These are phyloP conservation scores for Aspergillus phoenicis DNA, from an alignment of 2,329 filamentous ascomycete genomes.

Conservation along the genomic window DNA sequence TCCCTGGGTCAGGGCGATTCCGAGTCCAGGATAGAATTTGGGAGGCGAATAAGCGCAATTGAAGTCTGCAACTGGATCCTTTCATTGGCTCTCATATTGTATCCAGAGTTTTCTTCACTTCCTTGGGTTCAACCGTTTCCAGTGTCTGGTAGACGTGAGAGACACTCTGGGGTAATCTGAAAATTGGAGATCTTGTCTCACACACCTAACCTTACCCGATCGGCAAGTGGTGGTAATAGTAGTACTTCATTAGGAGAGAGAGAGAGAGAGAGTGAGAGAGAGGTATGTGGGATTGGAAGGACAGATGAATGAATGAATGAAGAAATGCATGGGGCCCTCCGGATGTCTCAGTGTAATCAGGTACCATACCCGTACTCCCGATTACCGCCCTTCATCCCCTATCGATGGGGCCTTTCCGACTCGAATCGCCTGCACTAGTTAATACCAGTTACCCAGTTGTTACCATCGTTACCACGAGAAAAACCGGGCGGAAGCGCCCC, in stretches of 20 bases:
- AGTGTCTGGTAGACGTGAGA: background rate
- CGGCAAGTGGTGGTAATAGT: background rate
- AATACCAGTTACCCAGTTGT: background rate
- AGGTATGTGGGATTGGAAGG: background rate
- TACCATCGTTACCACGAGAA: background rate
- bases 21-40: constrained; percentile 8
- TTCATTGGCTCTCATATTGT: background rate
- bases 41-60: constrained; percentile 10
- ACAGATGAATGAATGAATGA: background rate
- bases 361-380: constrained; percentile 4
- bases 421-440: constrained; percentile 3
- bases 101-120: background rate
- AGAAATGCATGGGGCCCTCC: background rate
- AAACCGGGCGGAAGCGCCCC: constrained; percentile 4
- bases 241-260: background rate
- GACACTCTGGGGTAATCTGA: background rate
- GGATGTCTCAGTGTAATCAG: constrained; percentile 5
- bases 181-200: background rate
- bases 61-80: background rate
- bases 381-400: constrained; percentile 10
- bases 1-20: constrained; percentile 16
- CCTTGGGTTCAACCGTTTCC: background rate
- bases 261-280: background rate
- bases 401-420: constrained; percentile 6
- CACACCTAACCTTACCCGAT: too few relatives aligned